These are phyloP conservation scores for Acanthochlamys bracteata DNA, from an alignment of 106 monocot genomes.

Conservation along the genomic window DNA sequence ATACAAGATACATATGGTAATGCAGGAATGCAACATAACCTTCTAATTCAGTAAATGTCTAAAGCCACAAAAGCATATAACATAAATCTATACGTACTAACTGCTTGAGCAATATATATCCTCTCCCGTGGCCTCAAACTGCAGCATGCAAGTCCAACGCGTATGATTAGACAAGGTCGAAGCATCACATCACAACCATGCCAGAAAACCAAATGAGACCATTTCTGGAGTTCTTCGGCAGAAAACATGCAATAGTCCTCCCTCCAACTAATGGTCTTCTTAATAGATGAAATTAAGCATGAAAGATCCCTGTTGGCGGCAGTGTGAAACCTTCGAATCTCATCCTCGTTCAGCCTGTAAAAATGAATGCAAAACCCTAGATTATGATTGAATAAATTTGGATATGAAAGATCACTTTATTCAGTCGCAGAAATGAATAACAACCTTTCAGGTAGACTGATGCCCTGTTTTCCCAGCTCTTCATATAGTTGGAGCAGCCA, in stretches of 20 bases:
- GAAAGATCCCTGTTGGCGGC: constrained; percentile 68
- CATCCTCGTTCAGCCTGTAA: constrained; percentile 73
- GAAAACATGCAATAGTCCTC: constrained; percentile 75
- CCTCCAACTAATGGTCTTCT: constrained; percentile 88
- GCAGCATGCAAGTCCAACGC: constrained; percentile 79
- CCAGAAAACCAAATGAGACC: constrained; percentile 94
- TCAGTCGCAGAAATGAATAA: constrained; percentile 1
- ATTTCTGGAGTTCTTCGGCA: constrained; percentile 62
- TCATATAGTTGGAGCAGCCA: constrained; percentile 37
- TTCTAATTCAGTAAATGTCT: background rate
- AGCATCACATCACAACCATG: constrained; percentile 75
- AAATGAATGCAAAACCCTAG: background rate
- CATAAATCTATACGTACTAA: constrained; percentile 33
- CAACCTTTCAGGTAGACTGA: constrained; percentile 66
- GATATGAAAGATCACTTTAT: background rate
- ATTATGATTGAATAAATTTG: background rate
- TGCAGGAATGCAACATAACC: too few relatives aligned
- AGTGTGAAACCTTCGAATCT: constrained; percentile 59
- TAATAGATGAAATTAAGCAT: constrained; percentile 51
- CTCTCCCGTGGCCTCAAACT: constrained; percentile 57
- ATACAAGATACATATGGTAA: background rate
- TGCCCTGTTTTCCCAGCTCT: constrained; percentile 50
- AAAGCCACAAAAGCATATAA: background rate
- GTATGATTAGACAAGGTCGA: constrained; percentile 80
- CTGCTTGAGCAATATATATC: constrained; percentile 70